Evolutionary conservation across 768 basidiomycete species (phyloP).

Genomic region (Naematelia aurantialba): DNA sequence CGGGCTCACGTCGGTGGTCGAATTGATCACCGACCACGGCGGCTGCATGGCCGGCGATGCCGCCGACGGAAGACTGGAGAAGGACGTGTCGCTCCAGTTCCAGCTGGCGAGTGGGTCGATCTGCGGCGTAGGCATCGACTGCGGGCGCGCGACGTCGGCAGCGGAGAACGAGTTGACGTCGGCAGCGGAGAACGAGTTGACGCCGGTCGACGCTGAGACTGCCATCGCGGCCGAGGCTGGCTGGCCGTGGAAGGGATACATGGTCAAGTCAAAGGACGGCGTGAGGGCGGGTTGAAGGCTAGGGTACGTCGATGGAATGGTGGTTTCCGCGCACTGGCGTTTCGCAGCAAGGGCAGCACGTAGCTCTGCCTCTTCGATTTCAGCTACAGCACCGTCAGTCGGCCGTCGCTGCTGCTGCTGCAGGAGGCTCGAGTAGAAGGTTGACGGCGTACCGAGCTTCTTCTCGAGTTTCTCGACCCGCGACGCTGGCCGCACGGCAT

Average conservation of each 20-base stretch:
- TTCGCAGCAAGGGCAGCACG: conserved; percentile 12
- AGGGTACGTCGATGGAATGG: neutral
- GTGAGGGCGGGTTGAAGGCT: conserved; percentile 2
- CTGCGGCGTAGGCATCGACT: neutral
- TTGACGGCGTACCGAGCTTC: conserved; percentile 22
- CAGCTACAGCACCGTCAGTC: conserved; percentile 17
- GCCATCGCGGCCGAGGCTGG: no score
- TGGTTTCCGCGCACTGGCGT: conserved; percentile 5
- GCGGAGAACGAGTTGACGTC: conserved; percentile 1
- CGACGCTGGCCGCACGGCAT: conserved; percentile 36
- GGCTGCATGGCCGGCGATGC: conserved; percentile 2
- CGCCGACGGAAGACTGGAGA: neutral
- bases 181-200: neutral
- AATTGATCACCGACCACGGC: conserved; percentile 15
- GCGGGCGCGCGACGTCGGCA: neutral
- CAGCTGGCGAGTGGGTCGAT: conserved; percentile 3
- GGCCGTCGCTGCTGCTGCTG: neutral
- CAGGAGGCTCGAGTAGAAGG: neutral
- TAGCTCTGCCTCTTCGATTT: conserved; percentile 32
- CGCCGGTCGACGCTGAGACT: neutral
- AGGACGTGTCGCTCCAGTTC: conserved; percentile 10
- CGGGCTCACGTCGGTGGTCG: conserved; percentile 9
- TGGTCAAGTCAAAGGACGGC: neutral
- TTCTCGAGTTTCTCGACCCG: conserved; percentile 34
- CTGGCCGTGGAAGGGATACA: conserved; percentile 4